phyloP scores from a whole-genome alignment of 2,329 filamentous ascomycete species.

The Trichoderma sp. region DNA sequence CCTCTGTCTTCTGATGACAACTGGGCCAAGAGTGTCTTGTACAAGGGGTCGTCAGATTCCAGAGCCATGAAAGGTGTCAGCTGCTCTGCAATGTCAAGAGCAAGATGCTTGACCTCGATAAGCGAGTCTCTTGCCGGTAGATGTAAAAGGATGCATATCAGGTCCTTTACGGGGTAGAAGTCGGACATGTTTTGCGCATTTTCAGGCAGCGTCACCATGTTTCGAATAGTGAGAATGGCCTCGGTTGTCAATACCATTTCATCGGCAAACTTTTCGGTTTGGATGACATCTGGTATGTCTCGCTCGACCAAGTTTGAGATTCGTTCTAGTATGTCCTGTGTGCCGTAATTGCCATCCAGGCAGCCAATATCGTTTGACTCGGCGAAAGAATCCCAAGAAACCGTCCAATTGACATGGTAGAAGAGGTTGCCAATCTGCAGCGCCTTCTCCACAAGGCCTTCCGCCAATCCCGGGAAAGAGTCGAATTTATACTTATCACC shows the following conservation, averaged over 20 bases:
- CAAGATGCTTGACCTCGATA: conserved; percentile 85
- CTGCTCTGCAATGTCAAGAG: conserved; percentile 87
- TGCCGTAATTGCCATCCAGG: conserved; percentile 49
- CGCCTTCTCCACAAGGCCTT: conserved; percentile 82
- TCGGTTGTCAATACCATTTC: conserved; percentile 77
- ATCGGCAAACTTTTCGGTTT: conserved; percentile 68
- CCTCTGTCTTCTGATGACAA: conserved; percentile 73
- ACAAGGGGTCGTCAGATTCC: conserved; percentile 72
- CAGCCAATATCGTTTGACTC: conserved; percentile 53
- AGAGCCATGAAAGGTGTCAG: conserved; percentile 78
- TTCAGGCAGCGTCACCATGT: conserved; percentile 91
- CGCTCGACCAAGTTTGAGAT: conserved; percentile 63
- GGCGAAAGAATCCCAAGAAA: conserved; percentile 61
- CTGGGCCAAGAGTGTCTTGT: conserved; percentile 66
- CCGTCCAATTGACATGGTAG: conserved; percentile 77
- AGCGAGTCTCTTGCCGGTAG: conserved; percentile 70
- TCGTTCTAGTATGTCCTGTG: conserved; percentile 58
- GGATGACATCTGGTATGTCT: conserved; percentile 65
- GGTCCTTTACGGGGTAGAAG: conserved; percentile 72
- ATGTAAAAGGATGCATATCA: conserved; percentile 77
- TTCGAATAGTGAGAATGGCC: conserved; percentile 82
- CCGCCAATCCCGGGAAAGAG: conserved; percentile 82
- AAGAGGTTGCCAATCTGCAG: conserved; percentile 76
- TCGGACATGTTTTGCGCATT: conserved; percentile 81
- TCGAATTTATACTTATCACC: conserved; percentile 97